Evolutionary conservation across 345 rosid genomes (phyloP).

Genomic region (Citrus medica): DNA sequence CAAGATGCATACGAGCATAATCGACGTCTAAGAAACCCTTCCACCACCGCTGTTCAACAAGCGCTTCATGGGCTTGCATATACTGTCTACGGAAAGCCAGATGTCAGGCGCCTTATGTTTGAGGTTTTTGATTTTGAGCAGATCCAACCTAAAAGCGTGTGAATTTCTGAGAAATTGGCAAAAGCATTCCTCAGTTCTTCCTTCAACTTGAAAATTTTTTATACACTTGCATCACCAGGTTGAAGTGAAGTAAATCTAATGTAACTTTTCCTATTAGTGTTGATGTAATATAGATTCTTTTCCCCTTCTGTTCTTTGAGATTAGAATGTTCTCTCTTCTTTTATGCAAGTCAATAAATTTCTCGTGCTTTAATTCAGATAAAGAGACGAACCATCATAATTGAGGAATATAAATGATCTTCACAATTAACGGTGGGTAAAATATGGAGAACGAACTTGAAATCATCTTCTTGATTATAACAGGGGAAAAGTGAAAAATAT

Average conservation of each 20-base stretch:
- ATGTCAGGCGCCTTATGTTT: slow-evolving; percentile 88
- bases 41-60: slow-evolving; percentile 85
- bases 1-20: slow-evolving; percentile 75
- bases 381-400: not conserved
- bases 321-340: not conserved
- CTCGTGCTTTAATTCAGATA: not conserved
- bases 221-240: not conserved
- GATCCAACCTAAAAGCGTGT: slow-evolving; percentile 77
- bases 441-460: not conserved
- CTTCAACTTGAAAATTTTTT: not conserved
- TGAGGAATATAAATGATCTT: not conserved
- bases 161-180: slow-evolving; percentile 13
- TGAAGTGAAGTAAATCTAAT: not conserved
- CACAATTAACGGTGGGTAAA: not conserved
- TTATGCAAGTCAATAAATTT: not conserved
- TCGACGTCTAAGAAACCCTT: slow-evolving; percentile 73
- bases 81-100: slow-evolving; percentile 79
- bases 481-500: too few relatives aligned
- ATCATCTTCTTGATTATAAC: too few relatives aligned
- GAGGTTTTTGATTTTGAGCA: slow-evolving; percentile 96
- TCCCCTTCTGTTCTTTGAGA: not conserved
- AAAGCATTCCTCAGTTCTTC: not conserved
- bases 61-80: slow-evolving; percentile 90
- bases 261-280: not conserved
- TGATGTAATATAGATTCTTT: not conserved